Evolutionary conservation across 1,139 yeast genomes (phyloP), one percentile per base, ranked within the genome.

Genomic region (Debaryomycetaceae sp.): DNA sequence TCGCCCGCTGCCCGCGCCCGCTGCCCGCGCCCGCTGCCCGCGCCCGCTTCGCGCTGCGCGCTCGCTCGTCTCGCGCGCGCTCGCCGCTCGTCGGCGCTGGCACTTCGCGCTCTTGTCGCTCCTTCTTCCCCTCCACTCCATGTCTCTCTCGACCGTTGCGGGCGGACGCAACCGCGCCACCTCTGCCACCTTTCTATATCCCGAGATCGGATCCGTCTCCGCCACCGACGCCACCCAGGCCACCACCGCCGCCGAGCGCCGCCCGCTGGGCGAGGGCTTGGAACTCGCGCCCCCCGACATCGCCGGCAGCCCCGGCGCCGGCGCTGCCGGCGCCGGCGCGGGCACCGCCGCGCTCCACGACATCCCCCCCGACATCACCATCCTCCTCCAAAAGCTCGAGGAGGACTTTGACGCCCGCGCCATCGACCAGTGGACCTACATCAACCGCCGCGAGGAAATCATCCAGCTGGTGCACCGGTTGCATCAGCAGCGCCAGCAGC

Each of bases 381-480:
- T 66, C 4, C 48, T 66, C 27, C 55, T 67, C 16, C 72, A 65
- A 37, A 57, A 59, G 30, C 48, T 67, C 29, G 74, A 67, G 32
- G 65, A 63, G 17, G 74, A 67, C 41, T 67, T 66, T 45, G 48
- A 58, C 23, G 57, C 61, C 40, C 62, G 61, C 37, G 46, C 61
- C 14, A 67, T 67, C 24, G 73, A 67, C 44, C 73, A 67, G 44
- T 67, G 72, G 71, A 65, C 71, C 1, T 67, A 66, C 39, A 67
- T 67, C 38, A 67, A 67, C 39, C 38, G 69, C 35, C 46, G 74
- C 40, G 73, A 67, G 45, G 70, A 67, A 41, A 64, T 67, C 40
- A 60, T 67, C 61, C 62, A 56, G 33, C 51, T 56, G 30, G 61
- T 67, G 19, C 56, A 54, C 35, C 49, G 51, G 30, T 39, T 65